phyloP scores from a whole-genome alignment of 495 filamentous ascomycete genomes.

The Podospora pseudocomata region DNA sequence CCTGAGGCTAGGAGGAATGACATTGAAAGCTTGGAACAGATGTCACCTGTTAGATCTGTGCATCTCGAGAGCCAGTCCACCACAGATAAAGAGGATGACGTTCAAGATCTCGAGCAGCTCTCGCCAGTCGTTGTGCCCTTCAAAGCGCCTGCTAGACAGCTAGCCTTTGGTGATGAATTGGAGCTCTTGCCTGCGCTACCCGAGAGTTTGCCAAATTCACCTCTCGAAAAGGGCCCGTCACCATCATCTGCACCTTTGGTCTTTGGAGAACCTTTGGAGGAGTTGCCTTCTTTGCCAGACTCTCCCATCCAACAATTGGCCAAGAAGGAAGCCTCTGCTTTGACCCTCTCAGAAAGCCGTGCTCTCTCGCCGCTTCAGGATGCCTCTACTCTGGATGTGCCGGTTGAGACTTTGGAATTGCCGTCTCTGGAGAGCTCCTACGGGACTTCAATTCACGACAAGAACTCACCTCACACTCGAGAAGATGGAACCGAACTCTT shows the following conservation, averaged over 20 bases:
- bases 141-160: not conserved
- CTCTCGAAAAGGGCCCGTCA: not conserved
- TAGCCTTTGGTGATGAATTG: not conserved
- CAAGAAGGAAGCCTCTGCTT: not conserved
- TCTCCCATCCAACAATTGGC: not conserved
- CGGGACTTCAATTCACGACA: not conserved
- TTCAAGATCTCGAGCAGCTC: not conserved
- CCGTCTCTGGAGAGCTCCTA: not conserved
- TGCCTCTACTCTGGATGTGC: not conserved
- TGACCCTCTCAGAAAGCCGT: not conserved
- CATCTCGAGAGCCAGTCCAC: not conserved
- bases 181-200: slow-evolving; percentile 9
- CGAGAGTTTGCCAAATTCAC: not conserved
- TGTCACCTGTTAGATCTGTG: not conserved
- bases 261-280: not conserved
- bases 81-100: not conserved
- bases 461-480: not conserved
- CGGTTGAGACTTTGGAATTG: not conserved
- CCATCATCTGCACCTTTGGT: not conserved
- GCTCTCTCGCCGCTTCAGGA: not conserved
- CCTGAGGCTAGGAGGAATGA: not conserved
- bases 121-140: not conserved
- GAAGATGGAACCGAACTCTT: not conserved
- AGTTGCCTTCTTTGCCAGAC: not conserved
- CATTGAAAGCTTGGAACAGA: not conserved